Evolutionary conservation across 2,329 filamentous ascomycete genomes (phyloP), one percentile per base, ranked within the genome.

Genomic region (Xylariaceae sp.): DNA sequence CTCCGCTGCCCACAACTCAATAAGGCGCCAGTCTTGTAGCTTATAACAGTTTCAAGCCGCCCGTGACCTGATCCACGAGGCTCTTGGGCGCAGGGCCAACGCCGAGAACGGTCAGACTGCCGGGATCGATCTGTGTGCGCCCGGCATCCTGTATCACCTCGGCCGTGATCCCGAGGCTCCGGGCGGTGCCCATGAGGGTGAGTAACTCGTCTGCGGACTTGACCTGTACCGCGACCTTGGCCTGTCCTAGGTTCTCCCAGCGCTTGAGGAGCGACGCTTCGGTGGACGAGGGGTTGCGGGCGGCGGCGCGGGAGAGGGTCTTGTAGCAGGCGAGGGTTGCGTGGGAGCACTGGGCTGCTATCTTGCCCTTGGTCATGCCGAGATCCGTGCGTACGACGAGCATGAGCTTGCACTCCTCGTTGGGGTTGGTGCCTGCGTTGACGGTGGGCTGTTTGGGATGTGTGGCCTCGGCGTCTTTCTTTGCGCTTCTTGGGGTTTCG

Each of bases 251-350:
- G 47, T 77, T 78, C 73, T 99, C 94, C 94, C 94, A 99, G 60
- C 87, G 86, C 60, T 80, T 80, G 45, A 99, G 82, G 47, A 96
- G 75, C 41, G 75, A 75, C 50, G 84, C 81, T 43, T 80, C 76
- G 13, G 81, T 70, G 19, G 78, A 77, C 36, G 75, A 71, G 39
- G 80, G 73, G 47, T 78, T 73, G 47, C 74, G 70, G 2, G 76
- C 71, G n/a, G 82, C 75, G 49, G 75, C 71, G 42, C 76, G 73
- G 51, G 83, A 73, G 59, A 95, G 84, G 53, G 85, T 76, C 75
- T 97, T 97, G 84, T 96, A 99, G 81, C 93, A 97, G 50, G 93
- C 92, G 51, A 99, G 85, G 3, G 93, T 96, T n/a, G 94, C 94
- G 72, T 97, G 94, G 45, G 87, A 89, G 73, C 89, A 93, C 73